Evolutionary conservation across 2,329 filamentous ascomycete species (phyloP).

Genomic region (Cyphellophora attinorum): DNA sequence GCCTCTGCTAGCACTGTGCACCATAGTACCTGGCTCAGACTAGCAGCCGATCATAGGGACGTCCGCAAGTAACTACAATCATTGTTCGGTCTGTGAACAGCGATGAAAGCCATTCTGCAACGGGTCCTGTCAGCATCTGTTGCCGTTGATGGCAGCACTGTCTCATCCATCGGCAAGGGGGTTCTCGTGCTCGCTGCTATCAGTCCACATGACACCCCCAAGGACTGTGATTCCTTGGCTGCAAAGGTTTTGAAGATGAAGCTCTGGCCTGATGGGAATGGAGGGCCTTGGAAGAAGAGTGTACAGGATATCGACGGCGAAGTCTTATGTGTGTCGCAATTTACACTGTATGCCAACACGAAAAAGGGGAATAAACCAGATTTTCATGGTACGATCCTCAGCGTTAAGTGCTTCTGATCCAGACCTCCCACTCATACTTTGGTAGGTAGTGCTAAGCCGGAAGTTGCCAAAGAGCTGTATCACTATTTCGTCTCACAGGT

Average conservation of each 20-base stretch:
- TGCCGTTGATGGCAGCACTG: constrained; percentile 79
- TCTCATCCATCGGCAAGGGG: constrained; percentile 86
- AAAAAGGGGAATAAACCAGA: constrained; percentile 94
- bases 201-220: constrained; percentile 79
- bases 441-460: constrained; percentile 65
- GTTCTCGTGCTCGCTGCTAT: constrained; percentile 86
- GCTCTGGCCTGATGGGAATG: constrained; percentile 77
- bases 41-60: no score
- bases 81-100: background rate
- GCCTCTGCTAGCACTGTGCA: no score
- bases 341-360: constrained; percentile 85
- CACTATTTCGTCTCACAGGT: constrained; percentile 73
- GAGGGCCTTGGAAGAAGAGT: constrained; percentile 75
- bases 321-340: constrained; percentile 95
- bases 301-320: constrained; percentile 85
- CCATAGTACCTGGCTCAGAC: no score
- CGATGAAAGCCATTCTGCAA: constrained; percentile 68
- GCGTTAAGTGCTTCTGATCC: no score
- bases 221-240: constrained; percentile 76
- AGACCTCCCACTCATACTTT: no score
- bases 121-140: constrained; percentile 92
- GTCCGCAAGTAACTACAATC: no score
- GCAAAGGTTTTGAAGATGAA: constrained; percentile 81
- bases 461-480: constrained; percentile 73
- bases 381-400: no score